Percentiles rank a stretch among this genome's conserved stretches.
These are phyloP conservation scores for Salvia sclarea DNA, from an alignment of 305 asterid genomes.

Conservation along the genomic window DNA sequence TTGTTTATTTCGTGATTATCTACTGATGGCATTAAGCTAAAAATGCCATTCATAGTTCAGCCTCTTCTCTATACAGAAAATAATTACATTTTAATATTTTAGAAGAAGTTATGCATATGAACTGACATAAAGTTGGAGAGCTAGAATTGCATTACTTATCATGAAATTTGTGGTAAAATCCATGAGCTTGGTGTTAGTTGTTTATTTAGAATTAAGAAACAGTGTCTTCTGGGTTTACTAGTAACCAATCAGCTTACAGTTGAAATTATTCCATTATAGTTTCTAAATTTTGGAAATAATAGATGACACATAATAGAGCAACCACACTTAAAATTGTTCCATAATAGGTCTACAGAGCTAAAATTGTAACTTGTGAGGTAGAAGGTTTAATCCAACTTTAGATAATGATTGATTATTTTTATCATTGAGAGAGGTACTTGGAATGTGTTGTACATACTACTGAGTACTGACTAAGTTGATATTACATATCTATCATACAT, in stretches of 20 bases:
- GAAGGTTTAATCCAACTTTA: constrained; percentile 20
- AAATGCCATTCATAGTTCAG: not conserved
- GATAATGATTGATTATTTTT: constrained; percentile 1
- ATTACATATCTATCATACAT: constrained; percentile 5
- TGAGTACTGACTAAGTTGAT: constrained; percentile 20
- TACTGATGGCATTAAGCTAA: not conserved
- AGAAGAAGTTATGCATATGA: constrained; percentile 13
- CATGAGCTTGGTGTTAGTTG: not conserved
- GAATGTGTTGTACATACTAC: constrained; percentile 1
- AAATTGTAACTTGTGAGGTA: constrained; percentile 11
- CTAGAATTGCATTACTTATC: constrained; percentile 17
- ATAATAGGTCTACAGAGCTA: not conserved
- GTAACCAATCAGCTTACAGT: not conserved
- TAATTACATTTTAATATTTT: no score
- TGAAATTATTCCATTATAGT: constrained; percentile 4
- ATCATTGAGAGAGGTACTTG: constrained; percentile 11
- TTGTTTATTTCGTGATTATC: not conserved
- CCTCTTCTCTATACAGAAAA: not conserved
- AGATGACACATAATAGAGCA: constrained; percentile 6
- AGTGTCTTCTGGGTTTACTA: not conserved
- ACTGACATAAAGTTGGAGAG: not conserved
- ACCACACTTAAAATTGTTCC: not conserved
- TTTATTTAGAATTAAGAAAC: not conserved
- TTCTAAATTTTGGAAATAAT: constrained; percentile 3
- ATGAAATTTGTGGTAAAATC: not conserved